Base-by-base conservation (phyloP, 23 red algal genomes). In the Gracilaria gracilis region DNA sequence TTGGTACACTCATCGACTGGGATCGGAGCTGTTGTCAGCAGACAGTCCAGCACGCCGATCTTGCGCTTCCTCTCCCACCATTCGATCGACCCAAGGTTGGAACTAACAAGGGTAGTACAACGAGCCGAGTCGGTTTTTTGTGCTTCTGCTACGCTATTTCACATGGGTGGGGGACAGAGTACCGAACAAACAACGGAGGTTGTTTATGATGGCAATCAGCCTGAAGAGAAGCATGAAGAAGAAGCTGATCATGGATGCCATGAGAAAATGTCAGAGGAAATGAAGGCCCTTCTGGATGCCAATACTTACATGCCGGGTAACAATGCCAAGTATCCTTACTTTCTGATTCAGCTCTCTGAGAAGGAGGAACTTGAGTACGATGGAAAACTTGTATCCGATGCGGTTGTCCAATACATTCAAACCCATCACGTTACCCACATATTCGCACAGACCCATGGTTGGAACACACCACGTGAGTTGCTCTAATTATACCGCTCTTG, bases 371-470 rank as follows among this genome's bases (percentile, higher is more conserved):
- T 55, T 44, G 74, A 80, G 9, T 90, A 67, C 50, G 71, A 90
- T 15, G 87, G 64, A 11, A 29, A 66, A 28, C 57, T 90, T 29
- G 87, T 90, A 39, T 90, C 87, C 27, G 87, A 90, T 58, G 73
- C 74, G 19, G 39, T 90, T 19, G 76, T 67, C 57, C 32, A 80
- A 33, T 79, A 80, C 29, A 50, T 90, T 80, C 54, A 19, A 9
- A 53, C 73, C 38, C 57, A 90, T 74, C 9, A 20, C 13, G 57
- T 90, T 38, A 90, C 87, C 32, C 87, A 90, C 40, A 90, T 90
- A 36, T 77, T 90, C 31, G 87, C 87, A 19, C 87, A 90, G 35
- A 90, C 87, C 34, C 87, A 90, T 80, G 87, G 87, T 32, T 90
- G 87, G 87, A 90, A 90, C 64, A 90, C 87, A 33, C 87, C 87